Evolutionary conservation across 441 rosid species (phyloP), one percentile per base, ranked within the genome.

Genomic region (Francoa sonchifolia): DNA sequence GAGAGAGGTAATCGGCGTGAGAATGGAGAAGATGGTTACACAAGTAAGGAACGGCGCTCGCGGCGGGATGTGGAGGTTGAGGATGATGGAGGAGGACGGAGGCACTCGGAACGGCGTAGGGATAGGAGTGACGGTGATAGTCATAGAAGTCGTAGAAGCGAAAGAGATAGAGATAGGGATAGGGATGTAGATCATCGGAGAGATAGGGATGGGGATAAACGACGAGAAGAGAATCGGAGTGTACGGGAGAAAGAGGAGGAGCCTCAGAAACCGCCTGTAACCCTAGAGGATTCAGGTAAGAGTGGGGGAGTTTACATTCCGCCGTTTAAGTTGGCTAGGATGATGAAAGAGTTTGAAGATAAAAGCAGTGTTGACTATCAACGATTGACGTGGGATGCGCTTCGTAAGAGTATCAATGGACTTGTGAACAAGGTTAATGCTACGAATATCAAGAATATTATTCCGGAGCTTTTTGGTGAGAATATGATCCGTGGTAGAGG

Each of bases 341-440:
- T 85, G 96, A 76, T 82, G 93, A 82, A 70, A 46, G 94, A 82
- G 11, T 79, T 86, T 14, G 55, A 84, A 31, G 97, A 89, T 47
- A 85, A 79, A 60, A 77, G 84, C 39, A 75, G 92, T 11, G 57
- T 61, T 6, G 96, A 89, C 55, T 89, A 85, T 53, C 98, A 85
- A 56, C 68, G 92, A n/a, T 55, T 89, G 50, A 75, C 92, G 1
- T 85, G 96, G 96, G 96, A 89, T 62, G 98, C 96, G 14, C 82
- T 89, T 9, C 73, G 84, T 8, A 85, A 82, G 69, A 82, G 96
- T 62, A 85, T 89, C 21, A 89, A 85, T 35, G 96, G 98, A 41
- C 74, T 85, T 13, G 81, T 85, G 30, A 85, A 82, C 52, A 85
- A 82, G 63, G 94, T 82, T 5, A 89, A 82, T 45, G 94, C 86